phyloP scores from a whole-genome alignment of 495 filamentous ascomycete species.

The Xylaria bambusicola region DNA sequence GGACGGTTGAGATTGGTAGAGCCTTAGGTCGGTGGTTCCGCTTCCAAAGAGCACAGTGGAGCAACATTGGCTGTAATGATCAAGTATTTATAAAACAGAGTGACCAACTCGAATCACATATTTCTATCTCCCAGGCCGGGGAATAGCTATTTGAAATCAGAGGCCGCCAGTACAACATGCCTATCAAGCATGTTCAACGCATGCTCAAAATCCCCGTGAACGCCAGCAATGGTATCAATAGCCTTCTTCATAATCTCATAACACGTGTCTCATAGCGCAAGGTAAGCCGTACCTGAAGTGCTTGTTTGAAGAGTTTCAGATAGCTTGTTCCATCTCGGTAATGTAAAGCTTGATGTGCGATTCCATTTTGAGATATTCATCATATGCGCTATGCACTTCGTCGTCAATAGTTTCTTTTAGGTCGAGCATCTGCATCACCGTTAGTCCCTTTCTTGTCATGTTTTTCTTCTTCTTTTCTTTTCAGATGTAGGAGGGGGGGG shows the following conservation, averaged over 20 bases:
- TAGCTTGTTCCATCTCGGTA: constrained; percentile 94
- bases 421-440: constrained; percentile 77
- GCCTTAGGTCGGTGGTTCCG: constrained; percentile 74
- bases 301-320: constrained; percentile 47
- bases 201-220: constrained; percentile 24
- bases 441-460: no score
- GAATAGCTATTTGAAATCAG: neutral
- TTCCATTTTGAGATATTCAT: constrained; percentile 95
- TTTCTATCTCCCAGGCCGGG: neutral
- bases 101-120: neutral
- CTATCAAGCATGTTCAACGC: no score
- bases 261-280: constrained; percentile 18
- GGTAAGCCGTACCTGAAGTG: neutral
- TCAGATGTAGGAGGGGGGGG: no score
- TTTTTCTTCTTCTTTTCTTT: no score
- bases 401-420: constrained; percentile 95
- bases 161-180: no score
- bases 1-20: constrained; percentile 63
- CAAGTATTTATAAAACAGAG: constrained; percentile 47
- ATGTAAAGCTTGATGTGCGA: constrained; percentile 97
- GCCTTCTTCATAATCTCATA: constrained; percentile 27
- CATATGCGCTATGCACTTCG: constrained; percentile 82
- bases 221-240: constrained; percentile 35
- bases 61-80: constrained; percentile 14
- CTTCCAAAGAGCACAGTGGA: constrained; percentile 49